A percentile compares a stretch with the other conserved stretches of the same genome.
phyloP scores from a whole-genome alignment of 2,329 filamentous ascomycete genomes.

The Lasiodiplodia sp. region DNA sequence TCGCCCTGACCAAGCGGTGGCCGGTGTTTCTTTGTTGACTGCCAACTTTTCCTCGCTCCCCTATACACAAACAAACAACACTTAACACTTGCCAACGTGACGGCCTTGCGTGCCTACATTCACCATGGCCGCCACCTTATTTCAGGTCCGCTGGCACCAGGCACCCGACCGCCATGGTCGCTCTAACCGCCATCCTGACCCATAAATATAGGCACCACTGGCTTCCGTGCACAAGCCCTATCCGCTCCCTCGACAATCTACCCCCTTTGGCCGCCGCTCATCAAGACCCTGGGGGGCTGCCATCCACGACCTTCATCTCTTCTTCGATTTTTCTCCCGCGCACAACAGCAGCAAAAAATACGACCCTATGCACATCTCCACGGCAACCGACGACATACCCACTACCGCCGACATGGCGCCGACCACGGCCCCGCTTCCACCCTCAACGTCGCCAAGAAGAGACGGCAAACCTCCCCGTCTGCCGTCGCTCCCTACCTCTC shows the following conservation, averaged over 20 bases:
- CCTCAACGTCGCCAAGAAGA: not conserved
- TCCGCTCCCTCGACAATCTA: not conserved
- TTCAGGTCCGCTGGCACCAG: constrained; percentile 16
- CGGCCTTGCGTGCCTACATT: no score
- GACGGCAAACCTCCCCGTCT: not conserved
- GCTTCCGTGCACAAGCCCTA: constrained; percentile 9
- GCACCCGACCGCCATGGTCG: not conserved
- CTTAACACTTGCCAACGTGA: not conserved
- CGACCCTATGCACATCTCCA: not conserved
- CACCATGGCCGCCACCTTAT: constrained; percentile 4
- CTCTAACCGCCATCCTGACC: constrained; percentile 9
- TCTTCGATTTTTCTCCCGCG: not conserved
- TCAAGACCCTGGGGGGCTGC: not conserved
- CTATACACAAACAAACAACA: not conserved
- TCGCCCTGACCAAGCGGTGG: not conserved
- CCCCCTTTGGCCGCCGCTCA: not conserved
- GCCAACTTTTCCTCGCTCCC: constrained; percentile 2
- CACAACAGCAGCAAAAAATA: no score
- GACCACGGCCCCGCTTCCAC: constrained; percentile 2
- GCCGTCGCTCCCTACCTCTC: not conserved
- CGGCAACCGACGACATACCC: not conserved
- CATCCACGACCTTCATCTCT: not conserved
- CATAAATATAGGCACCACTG: constrained; percentile 23
- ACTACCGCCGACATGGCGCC: not conserved
- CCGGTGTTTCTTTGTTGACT: constrained; percentile 21